Evolutionary conservation across 768 basidiomycete species (phyloP), one percentile per base, ranked within the genome.

Genomic region (Collybia mongolica): DNA sequence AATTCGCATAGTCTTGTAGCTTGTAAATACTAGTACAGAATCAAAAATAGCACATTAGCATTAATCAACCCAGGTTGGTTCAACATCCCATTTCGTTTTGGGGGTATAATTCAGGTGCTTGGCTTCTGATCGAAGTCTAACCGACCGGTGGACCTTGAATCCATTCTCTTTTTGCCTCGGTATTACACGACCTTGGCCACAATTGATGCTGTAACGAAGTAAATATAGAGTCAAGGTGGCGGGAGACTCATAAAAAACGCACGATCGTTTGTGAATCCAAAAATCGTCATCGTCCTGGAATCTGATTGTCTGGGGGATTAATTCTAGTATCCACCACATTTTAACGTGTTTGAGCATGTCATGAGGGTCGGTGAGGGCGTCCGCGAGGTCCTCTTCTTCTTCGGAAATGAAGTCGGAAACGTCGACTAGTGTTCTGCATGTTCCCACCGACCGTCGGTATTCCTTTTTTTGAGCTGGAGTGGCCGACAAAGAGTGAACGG

Each of bases 281-380:
- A 62, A 58, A 54, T 75, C 69, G 44, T 74, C 69, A 39, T 70
- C 66, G 20, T 65, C 66, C 53, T 77, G 75, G 54, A 61, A 73
- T 15, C 67, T 60, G n/a, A 71, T 63, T 48, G 66, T 67, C 52
- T 71, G 66, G 0, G 76, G 76, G 2, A 77, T 43, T 32, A 72
- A 46, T 63, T 90, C 88, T 24, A 90, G 65, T 18, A 82, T 54
- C 88, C 88, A 90, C 88, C 88, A 90, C 0, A 42, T 45, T 41
- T 56, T 69, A 19, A 65, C 52, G 4, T 72, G 56, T n/a, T 63
- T 54, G 24, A 90, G 73, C 67, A 86, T 76, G 63, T 90, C 87
- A 49, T 81, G 80, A 3, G 73, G 61, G 0, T 67, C 70, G 44
- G 69, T 71, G 17, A 77, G 54, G 15, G 81, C 80, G 50, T 89